Conservation (phyloP, 2,329 filamentous ascomycete species). For the Aspergillus candidus region DNA sequence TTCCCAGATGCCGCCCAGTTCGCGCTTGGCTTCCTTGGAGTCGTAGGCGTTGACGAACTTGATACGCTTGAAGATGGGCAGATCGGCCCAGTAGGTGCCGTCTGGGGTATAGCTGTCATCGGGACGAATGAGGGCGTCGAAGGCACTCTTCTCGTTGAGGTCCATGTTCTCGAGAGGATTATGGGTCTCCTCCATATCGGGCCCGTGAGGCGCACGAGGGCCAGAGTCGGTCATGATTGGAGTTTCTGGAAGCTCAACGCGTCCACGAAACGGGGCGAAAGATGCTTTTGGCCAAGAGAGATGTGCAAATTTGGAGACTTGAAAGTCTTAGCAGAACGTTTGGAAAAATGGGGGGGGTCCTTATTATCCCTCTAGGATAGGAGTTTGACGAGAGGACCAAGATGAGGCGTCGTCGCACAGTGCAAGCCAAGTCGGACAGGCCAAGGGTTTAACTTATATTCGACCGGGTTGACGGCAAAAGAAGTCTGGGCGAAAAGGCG, state of each 20-base stretch:
- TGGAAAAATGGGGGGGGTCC: not conserved
- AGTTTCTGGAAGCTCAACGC: constrained; percentile 4
- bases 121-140: constrained; percentile 74
- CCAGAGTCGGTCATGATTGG: constrained; percentile 34
- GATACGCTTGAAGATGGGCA: constrained; percentile 63
- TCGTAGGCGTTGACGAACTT: constrained; percentile 73
- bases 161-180: constrained; percentile 48
- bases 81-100: constrained; percentile 89
- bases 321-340: constrained; percentile 9
- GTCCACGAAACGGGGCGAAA: constrained; percentile 7
- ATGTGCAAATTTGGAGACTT: too few species aligned
- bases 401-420: constrained; percentile 15
- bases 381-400: constrained; percentile 2
- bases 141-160: constrained; percentile 55
- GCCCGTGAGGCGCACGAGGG: constrained; percentile 42
- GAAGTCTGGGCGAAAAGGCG: constrained; percentile 15
- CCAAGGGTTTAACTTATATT: constrained; percentile 14
- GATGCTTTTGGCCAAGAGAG: constrained; percentile 8
- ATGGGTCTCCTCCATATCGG: constrained; percentile 42
- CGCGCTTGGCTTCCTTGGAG: constrained; percentile 60
- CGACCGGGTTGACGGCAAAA: constrained; percentile 4
- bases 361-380: constrained; percentile 6
- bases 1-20: constrained; percentile 60
- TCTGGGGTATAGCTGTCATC: constrained; percentile 80
- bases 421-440: constrained; percentile 19